phyloP scores from a whole-genome alignment of 2,329 filamentous ascomycete species.

The Diaporthe eres region DNA sequence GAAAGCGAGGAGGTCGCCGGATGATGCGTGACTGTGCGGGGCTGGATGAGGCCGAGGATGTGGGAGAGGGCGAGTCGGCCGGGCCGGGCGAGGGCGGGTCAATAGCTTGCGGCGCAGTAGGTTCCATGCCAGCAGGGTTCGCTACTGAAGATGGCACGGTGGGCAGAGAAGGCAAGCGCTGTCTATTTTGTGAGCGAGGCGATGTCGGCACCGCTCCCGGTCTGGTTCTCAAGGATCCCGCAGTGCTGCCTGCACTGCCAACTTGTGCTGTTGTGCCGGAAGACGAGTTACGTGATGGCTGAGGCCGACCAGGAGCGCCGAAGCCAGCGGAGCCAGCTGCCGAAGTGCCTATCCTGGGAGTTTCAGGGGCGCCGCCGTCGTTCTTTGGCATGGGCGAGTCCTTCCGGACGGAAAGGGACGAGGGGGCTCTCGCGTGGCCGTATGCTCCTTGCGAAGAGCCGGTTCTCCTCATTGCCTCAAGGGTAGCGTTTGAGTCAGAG shows the following conservation, averaged over 20 bases:
- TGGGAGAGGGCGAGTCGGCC: constrained; percentile 55
- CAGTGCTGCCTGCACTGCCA: constrained; percentile 34
- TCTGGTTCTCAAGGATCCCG: constrained; percentile 43
- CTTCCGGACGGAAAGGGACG: constrained; percentile 69
- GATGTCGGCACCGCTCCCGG: constrained; percentile 45
- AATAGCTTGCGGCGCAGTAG: constrained; percentile 47
- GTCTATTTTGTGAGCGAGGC: constrained; percentile 52
- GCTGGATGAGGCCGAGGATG: constrained; percentile 54
- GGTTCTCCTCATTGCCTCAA: constrained; percentile 65
- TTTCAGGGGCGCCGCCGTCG: constrained; percentile 60
- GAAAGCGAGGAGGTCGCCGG: constrained; percentile 68
- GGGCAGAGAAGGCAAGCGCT: constrained; percentile 61
- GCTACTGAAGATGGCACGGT: constrained; percentile 49
- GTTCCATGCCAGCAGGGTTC: constrained; percentile 42
- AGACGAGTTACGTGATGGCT: constrained; percentile 63
- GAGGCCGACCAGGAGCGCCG: constrained; percentile 55
- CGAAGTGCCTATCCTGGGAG: constrained; percentile 54
- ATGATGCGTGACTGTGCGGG: constrained; percentile 73
- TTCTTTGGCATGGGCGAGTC: constrained; percentile 68
- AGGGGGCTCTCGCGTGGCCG: constrained; percentile 62
- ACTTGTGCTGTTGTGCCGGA: constrained; percentile 57
- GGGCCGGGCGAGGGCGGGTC: constrained; percentile 58
- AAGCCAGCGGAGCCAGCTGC: constrained; percentile 40
- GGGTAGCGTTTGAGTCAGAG: constrained; percentile 56
- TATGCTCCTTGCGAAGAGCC: constrained; percentile 53